These are phyloP conservation scores for Aspergillus chevalieri DNA, from an alignment of 2,329 filamentous ascomycete species.

Conservation along the genomic window DNA sequence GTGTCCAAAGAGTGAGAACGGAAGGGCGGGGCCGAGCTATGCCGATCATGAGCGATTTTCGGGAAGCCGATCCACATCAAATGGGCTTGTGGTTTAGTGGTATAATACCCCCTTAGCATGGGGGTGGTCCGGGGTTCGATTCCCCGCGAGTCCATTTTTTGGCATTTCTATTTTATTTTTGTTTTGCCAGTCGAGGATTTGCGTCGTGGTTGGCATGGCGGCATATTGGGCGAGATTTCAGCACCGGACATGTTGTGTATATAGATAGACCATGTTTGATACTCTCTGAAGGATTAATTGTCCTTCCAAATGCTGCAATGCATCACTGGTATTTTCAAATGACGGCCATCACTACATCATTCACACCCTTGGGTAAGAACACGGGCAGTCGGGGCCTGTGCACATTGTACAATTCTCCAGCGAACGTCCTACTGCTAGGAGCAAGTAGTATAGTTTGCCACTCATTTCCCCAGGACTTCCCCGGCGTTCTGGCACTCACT, in stretches of 20 bases:
- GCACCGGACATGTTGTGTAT: background rate
- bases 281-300: background rate
- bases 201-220: background rate
- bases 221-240: background rate
- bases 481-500: too few species aligned
- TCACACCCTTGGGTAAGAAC: too few species aligned
- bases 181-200: background rate
- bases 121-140: constrained; percentile 46
- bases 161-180: background rate
- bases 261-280: background rate
- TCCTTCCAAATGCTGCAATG: too few species aligned
- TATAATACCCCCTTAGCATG: constrained; percentile 46
- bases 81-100: constrained; percentile 41
- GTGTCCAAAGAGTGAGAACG: constrained; percentile 9
- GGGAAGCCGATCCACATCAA: constrained; percentile 3
- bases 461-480: too few species aligned
- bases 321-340: too few species aligned
- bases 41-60: background rate
- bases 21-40: background rate
- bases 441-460: too few species aligned
- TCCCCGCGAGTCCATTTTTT: constrained; percentile 42
- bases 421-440: too few species aligned
- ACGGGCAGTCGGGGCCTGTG: too few species aligned
- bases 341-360: too few species aligned
- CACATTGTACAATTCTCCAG: too few species aligned